Evolutionary conservation across 768 basidiomycete species (phyloP), one percentile per base, ranked within the genome.

Genomic region (Leucosporidium scottii): DNA sequence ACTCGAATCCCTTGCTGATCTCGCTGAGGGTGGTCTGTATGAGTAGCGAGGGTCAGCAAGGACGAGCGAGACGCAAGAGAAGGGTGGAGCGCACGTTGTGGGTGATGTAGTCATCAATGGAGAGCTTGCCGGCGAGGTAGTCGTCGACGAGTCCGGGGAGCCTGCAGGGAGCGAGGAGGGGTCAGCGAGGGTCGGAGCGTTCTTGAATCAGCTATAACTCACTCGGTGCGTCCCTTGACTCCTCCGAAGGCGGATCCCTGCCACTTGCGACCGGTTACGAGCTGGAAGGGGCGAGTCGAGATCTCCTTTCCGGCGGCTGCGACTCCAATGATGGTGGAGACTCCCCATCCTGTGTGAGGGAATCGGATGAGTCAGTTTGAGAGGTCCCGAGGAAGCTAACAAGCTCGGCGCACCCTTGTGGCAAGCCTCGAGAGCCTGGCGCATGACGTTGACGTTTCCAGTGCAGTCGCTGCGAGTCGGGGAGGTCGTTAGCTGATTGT

Each of bases 261-360:
- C 96, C 96, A 98, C 56, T 86, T 88, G 60, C 93, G 86, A 58
- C 91, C 92, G 67, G 92, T 92, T 34, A 93, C 87, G 62, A 84
- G 81, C 80, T 88, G 82, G 78, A 80, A 82, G 84, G 92, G 92
- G 70, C 92, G 82, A 49, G 92, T 93, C 17, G 88, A 84, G 69
- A 93, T 92, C 79, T 98, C 96, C 75, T 96, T 87, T 10, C 96
- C 96, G 25, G 96, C 92, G 28, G 93, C 92, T 5, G 96, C 96
- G 51, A 99, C 96, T 68, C 94, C 94, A 47, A 99, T 97, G 72
- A 99, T 78, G 64, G 91, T 97, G 65, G 87, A 91, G 53, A 97
- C 87, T 74, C 96, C 96, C 96, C 96, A 99, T 36, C 72, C 71
- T 71, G 65, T 27, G 28, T 20, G 13, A 61, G 23, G 21, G 8